Evolutionary conservation across 73 alveolate species (phyloP), one percentile per base, ranked within the genome.

Genomic region (Effrenium voratum): DNA sequence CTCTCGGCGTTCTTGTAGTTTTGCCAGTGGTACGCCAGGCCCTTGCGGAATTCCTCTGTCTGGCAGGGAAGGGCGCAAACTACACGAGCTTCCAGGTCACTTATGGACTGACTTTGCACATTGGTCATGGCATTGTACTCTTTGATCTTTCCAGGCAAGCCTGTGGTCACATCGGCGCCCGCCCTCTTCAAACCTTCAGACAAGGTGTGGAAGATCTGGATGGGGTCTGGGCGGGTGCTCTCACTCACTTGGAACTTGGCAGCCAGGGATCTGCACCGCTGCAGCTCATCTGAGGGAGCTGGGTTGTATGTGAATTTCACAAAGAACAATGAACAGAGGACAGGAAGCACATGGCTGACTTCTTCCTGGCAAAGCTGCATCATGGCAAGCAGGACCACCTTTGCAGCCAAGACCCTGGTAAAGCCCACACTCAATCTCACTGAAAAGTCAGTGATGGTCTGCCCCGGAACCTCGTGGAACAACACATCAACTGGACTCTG

Each of bases 191-290:
- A 32, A 44, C 70, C 91, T 32, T 80, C 72, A 0, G 91, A 44
- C 32, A 80, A 32, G 41, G 34, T 47, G 72, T 80, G 26, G 91
- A 10, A 80, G 49, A 80, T 44, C 91, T 80, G 91, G n/a, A 80
- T 28, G 72, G 70, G 72, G 46, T 80, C 91, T 8, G 91, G 91
- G n/a, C 91, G 91, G 30, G 70, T 47, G 91, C 72, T 46, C 32
- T 80, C 91, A 32, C 73, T 46, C 68, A 80, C 70, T 36, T 80
- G 91, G 91, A 80, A 80, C 72, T 80, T 80, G 72, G 66, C 70
- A 2, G 72, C 70, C 91, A 80, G 30, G 26, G 91, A 76, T 40
- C 86, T 38, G 59, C 57, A 24, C 86, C 86, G 13, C 38, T 76
- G 86, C 59, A 76, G 43, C 12, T 36, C 0, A 40, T 76, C 86